These are phyloP conservation scores for Aspergillus piperis DNA, from an alignment of 2,329 filamentous ascomycete species.

Conservation along the genomic window DNA sequence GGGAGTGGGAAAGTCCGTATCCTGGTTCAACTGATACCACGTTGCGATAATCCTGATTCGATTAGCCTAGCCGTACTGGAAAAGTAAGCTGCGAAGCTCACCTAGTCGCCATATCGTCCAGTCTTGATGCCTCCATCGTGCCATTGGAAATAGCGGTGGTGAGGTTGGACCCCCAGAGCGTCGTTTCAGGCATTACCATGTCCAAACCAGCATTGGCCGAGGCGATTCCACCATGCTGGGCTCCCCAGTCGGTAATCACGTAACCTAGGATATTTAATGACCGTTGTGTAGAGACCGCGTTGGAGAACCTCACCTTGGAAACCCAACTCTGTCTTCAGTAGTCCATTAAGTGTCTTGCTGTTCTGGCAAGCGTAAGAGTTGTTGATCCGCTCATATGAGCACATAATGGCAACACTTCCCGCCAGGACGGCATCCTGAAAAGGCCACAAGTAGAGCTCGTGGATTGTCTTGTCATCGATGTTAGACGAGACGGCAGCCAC, in stretches of 20 bases:
- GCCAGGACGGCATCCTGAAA: constrained; percentile 69
- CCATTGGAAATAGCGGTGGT: constrained; percentile 62
- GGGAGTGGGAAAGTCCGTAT: constrained; percentile 19
- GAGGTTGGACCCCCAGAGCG: constrained; percentile 41
- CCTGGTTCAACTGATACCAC: constrained; percentile 44
- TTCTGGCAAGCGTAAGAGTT: constrained; percentile 69
- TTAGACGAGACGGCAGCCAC: constrained; percentile 63
- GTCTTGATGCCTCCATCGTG: constrained; percentile 52
- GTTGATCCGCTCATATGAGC: constrained; percentile 73
- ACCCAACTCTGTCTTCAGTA: constrained; percentile 74
- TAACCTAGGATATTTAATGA: constrained; percentile 57
- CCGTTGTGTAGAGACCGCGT: background rate
- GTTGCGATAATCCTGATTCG: constrained; percentile 43
- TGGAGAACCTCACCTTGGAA: constrained; percentile 59
- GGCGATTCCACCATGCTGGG: constrained; percentile 60
- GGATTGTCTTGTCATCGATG: constrained; percentile 64
- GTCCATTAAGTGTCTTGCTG: constrained; percentile 58
- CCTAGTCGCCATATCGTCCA: constrained; percentile 63
- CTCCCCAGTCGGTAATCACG: constrained; percentile 76
- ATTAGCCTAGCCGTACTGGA: background rate
- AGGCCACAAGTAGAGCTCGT: constrained; percentile 66
- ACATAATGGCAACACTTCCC: constrained; percentile 69
- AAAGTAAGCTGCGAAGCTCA: constrained; percentile 1
- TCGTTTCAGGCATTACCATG: constrained; percentile 25
- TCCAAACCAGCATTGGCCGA: constrained; percentile 29